Conservation (phyloP, 1,284 basidiomycete genomes). For the Marasmius sp. region DNA sequence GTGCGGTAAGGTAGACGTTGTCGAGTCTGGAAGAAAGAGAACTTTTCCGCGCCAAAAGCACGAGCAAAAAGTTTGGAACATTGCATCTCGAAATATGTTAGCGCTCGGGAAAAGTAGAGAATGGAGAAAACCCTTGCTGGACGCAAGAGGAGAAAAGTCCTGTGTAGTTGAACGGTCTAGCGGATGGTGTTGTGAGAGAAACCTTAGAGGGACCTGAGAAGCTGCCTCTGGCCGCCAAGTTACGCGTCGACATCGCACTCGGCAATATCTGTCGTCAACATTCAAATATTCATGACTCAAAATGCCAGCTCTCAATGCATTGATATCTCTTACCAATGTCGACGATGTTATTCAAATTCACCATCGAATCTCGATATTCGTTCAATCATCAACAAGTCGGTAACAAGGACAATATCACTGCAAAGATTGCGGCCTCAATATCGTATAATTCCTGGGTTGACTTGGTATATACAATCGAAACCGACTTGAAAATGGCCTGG, state of each 20-base stretch:
- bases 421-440: not conserved
- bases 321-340: not conserved
- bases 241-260: not conserved
- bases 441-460: not conserved
- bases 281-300: too few species aligned
- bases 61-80: too few species aligned
- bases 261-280: not conserved
- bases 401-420: not conserved
- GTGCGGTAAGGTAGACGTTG: not conserved
- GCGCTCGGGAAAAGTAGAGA: too few species aligned
- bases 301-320: not conserved
- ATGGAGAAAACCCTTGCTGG: not conserved
- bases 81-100: too few species aligned
- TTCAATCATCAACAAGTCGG: not conserved
- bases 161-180: not conserved
- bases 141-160: not conserved
- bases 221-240: not conserved
- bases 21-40: too few species aligned
- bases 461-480: not conserved
- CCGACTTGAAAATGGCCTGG: conserved; percentile 3
- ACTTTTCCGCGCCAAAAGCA: too few species aligned
- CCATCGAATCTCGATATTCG: too few species aligned
- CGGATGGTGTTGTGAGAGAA: not conserved
- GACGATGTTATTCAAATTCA: too few species aligned
- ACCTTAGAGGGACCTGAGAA: not conserved